Evolutionary conservation across 257 asterid species (phyloP), one percentile per base, ranked within the genome.

Genomic region (Oldenlandia corymbosa): DNA sequence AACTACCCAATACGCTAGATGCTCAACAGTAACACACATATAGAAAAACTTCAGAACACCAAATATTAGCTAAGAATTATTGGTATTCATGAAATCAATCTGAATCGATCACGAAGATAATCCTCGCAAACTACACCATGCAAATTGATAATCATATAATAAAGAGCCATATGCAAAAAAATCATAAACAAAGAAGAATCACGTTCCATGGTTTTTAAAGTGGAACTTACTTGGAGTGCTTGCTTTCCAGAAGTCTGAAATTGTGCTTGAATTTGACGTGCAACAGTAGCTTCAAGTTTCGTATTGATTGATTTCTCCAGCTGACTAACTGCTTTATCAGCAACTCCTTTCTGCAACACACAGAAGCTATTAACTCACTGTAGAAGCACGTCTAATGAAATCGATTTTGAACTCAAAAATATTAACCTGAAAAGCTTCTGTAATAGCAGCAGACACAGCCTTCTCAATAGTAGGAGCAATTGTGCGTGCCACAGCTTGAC

Each of bases 201-300:
- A 18, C 9, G 53, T 36, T 23, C 7, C 47, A 23, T 57, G 31
- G 51, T 10, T 11, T 34, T 23, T 45, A 26, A 18, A 39, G 37
- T 14, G 23, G 27, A 54, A 59, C 71, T 43, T 73, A 90, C 99
- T 94, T 90, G 97, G 71, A 93, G 90, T 65, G 92, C 94, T 81
- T 87, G 99, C 81, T 80, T 93, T 77, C 97, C 99, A 70, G 96
- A 84, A 68, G 96, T 87, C 78, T 84, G 97, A 77, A 93, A 90
- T 54, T 93, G 99, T 45, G 80, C 73, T 71, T 90, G 97, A 72
- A 93, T 84, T 68, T 93, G 96, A 72, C 90, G 85, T 57, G 86
- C 81, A 78, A 93, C 91, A 8, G 86, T 69, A 59, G 88, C 73
- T 79, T 93, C 99, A 50, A 93, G 94, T 81, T 90, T 93, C 64